Conservation (phyloP, 2,329 filamentous ascomycete genomes). For the Chaetomiaceae sp. region DNA sequence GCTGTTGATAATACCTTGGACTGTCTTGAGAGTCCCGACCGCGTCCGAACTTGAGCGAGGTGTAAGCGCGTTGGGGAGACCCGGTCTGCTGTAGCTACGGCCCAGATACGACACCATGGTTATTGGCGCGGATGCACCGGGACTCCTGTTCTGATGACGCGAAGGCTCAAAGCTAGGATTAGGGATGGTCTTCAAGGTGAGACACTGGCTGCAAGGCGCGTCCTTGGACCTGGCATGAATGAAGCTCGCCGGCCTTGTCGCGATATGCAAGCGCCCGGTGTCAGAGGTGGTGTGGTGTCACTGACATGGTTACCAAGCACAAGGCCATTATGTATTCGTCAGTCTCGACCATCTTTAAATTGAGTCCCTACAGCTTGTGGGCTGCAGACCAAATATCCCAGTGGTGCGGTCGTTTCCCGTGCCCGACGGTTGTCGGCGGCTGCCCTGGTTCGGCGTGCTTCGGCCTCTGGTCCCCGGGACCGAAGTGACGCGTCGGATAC, state of each 20-base stretch:
- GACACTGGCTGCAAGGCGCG: not conserved
- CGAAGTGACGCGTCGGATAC: conserved; percentile 19
- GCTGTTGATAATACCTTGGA: conserved; percentile 10
- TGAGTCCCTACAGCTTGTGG: not conserved
- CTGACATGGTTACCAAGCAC: too few relatives aligned
- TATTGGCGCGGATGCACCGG: not conserved
- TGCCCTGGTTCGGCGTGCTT: not conserved
- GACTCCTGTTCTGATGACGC: not conserved
- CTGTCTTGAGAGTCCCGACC: conserved; percentile 8
- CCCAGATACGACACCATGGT: not conserved
- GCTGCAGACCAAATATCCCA: not conserved
- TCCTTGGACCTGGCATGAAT: not conserved
- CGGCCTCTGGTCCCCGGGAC: conserved; percentile 12
- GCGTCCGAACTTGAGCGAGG: not conserved
- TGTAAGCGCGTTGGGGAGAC: not conserved
- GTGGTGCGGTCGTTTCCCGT: not conserved
- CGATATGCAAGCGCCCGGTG: conserved; percentile 1
- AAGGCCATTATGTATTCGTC: not conserved
- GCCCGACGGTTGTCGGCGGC: not conserved
- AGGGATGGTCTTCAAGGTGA: not conserved
- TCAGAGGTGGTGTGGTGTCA: not conserved
- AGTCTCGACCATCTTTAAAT: not conserved
- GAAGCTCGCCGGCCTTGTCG: not conserved
- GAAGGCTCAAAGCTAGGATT: not conserved
- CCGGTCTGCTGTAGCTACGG: not conserved